Percentiles rank a stretch among this genome's conserved stretches.
Evolutionary conservation across 2,329 filamentous ascomycete genomes (phyloP).

Genomic region (Aspergillus fumigatiaffinis): DNA sequence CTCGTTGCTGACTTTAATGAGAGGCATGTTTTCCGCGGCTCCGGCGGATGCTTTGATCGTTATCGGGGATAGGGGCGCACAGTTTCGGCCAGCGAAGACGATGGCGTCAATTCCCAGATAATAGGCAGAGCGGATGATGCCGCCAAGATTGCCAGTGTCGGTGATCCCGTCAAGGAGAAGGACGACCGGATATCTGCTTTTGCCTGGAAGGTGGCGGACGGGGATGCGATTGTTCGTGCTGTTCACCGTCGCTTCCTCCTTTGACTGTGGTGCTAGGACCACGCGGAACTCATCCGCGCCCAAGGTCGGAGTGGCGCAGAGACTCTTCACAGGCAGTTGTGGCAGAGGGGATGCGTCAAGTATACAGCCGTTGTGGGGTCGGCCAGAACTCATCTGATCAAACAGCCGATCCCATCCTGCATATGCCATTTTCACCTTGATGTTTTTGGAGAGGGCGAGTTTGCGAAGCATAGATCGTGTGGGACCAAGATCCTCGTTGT

Average conservation of each 20-base stretch:
- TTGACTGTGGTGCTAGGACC: slow-evolving; percentile 62
- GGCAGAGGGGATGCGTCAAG: slow-evolving; percentile 84
- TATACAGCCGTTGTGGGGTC: slow-evolving; percentile 86
- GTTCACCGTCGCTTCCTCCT: slow-evolving; percentile 71
- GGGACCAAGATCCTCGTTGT: slow-evolving; percentile 50
- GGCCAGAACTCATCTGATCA: slow-evolving; percentile 75
- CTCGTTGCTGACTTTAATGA: slow-evolving; percentile 67
- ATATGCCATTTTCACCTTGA: slow-evolving; percentile 59
- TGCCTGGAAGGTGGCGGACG: slow-evolving; percentile 20
- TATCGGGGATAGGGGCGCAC: slow-evolving; percentile 69
- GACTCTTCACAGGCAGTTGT: slow-evolving; percentile 59
- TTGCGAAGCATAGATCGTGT: slow-evolving; percentile 35
- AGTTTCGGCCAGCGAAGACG: slow-evolving; percentile 68
- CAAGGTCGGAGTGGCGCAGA: slow-evolving; percentile 50
- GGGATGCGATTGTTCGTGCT: slow-evolving; percentile 55
- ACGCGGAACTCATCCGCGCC: slow-evolving; percentile 54
- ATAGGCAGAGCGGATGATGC: slow-evolving; percentile 80
- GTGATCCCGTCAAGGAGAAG: slow-evolving; percentile 49
- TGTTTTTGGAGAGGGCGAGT: slow-evolving; percentile 37
- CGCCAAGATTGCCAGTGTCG: slow-evolving; percentile 87
- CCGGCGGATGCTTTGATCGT: slow-evolving; percentile 85
- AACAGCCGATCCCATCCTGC: slow-evolving; percentile 63
- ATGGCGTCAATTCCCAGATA: slow-evolving; percentile 89
- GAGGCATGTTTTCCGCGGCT: slow-evolving; percentile 72
- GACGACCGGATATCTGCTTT: slow-evolving; percentile 36